Conservation (phyloP, 306 rosid genomes). For the Senna siamea region DNA sequence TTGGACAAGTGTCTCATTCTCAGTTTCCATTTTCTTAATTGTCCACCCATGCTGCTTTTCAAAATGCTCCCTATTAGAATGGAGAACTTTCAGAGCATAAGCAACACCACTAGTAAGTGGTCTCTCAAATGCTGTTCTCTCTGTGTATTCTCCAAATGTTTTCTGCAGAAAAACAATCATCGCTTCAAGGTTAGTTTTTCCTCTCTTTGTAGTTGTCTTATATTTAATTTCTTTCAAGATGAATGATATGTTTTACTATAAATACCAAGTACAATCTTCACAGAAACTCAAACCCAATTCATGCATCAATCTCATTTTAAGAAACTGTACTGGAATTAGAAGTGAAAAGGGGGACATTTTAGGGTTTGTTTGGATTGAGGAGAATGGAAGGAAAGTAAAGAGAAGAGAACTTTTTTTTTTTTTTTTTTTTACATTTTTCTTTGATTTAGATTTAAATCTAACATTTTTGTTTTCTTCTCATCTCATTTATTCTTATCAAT, state of each 20-base stretch:
- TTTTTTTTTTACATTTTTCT: too few species aligned
- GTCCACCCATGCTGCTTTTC: conserved; percentile 90
- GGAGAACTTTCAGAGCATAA: conserved; percentile 89
- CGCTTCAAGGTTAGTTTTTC: conserved; percentile 36
- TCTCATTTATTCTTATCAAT: too few species aligned
- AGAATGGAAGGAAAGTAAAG: too few species aligned
- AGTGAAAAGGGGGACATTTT: background rate
- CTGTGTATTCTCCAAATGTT: conserved; percentile 89
- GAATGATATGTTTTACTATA: background rate
- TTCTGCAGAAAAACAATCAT: conserved; percentile 54
- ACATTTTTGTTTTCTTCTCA: too few species aligned
- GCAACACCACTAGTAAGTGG: conserved; percentile 98
- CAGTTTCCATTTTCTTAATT: conserved; percentile 89
- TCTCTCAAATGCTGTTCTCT: conserved; percentile 88
- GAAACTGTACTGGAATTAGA: conserved; percentile 6
- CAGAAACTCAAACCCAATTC: conserved; percentile 9
- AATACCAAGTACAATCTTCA: background rate
- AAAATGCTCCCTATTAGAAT: conserved; percentile 74
- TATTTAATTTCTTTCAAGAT: background rate
- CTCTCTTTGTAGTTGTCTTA: background rate
- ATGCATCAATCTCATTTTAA: background rate
- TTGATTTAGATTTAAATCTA: too few species aligned
- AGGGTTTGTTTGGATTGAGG: too few species aligned
- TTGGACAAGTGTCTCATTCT: conserved; percentile 87
- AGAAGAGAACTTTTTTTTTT: too few species aligned